Evolutionary conservation across 441 rosid species (phyloP).

Genomic region (Theobroma grandiflorum): DNA sequence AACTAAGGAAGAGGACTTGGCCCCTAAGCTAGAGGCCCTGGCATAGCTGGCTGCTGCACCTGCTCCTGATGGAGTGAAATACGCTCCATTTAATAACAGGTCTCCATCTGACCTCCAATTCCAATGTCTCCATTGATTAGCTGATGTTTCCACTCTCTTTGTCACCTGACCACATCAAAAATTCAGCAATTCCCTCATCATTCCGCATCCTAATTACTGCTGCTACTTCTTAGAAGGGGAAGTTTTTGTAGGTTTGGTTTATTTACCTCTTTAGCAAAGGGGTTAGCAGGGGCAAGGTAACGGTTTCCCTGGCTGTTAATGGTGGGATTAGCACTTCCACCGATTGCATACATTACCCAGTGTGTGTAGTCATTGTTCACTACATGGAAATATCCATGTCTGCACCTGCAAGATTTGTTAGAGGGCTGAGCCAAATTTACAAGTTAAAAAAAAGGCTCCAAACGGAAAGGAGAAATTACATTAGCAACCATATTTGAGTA

Average conservation of each 20-base stretch:
- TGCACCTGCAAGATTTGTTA: constrained; percentile 51
- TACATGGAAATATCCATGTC: constrained; percentile 75
- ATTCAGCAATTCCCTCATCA: not conserved
- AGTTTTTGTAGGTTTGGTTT: not conserved
- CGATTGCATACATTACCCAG: constrained; percentile 80
- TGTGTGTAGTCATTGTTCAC: constrained; percentile 79
- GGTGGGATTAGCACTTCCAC: constrained; percentile 80
- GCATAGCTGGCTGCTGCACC: constrained; percentile 57
- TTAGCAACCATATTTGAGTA: not conserved
- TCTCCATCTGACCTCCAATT: constrained; percentile 75
- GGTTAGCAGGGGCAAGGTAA: constrained; percentile 65
- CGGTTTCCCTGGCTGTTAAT: constrained; percentile 78
- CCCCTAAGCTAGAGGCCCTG: constrained; percentile 72
- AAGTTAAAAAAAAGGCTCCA: not conserved
- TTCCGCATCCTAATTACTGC: not conserved
- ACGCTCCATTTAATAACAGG: constrained; percentile 63
- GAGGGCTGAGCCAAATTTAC: not conserved
- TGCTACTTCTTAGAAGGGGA: not conserved
- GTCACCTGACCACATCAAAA: constrained; percentile 51
- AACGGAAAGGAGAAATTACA: not conserved
- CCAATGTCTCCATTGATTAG: constrained; percentile 51
- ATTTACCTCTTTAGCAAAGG: constrained; percentile 68
- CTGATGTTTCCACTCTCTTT: constrained; percentile 56
- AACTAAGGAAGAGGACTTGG: constrained; percentile 68
- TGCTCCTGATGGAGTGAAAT: constrained; percentile 60